A percentile compares a stretch with the other conserved stretches of the same genome.
Conservation (phyloP, 2,329 filamentous ascomycete genomes). For the Stagonosporopsis vannaccii region DNA sequence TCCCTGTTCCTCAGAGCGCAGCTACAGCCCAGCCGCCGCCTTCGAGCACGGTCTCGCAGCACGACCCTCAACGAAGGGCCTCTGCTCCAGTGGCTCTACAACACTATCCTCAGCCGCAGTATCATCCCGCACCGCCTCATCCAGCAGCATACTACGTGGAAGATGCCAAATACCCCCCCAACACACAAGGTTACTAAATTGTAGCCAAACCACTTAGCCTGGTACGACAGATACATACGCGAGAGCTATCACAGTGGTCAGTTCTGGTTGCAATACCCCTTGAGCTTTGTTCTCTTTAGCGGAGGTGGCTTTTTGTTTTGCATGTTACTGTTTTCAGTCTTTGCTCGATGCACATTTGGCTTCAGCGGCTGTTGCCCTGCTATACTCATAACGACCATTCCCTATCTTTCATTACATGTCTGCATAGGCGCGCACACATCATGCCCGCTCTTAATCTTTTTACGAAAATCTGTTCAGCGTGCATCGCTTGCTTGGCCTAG, state of each 20-base stretch:
- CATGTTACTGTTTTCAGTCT: background rate
- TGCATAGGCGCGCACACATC: background rate
- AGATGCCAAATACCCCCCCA: conserved; percentile 37
- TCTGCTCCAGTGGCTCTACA: conserved; percentile 43
- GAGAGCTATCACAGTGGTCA: conserved; percentile 23
- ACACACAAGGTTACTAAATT: conserved; percentile 9
- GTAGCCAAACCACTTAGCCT: background rate
- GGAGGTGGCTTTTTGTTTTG: conserved; percentile 14
- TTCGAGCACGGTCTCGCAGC: conserved; percentile 26
- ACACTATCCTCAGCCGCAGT: conserved; percentile 27
- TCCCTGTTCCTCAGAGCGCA: conserved; percentile 26
- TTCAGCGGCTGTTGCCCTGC: background rate
- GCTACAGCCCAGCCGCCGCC: conserved; percentile 25
- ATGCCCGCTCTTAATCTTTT: background rate
- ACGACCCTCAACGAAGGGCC: conserved; percentile 38
- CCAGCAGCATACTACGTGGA: conserved; percentile 40
- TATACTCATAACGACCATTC: conserved; percentile 5
- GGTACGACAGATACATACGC: conserved; percentile 19
- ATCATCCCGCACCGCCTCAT: conserved; percentile 33
- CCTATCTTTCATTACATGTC: background rate
- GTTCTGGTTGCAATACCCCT: conserved; percentile 30
- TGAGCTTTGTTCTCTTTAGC: conserved; percentile 18
- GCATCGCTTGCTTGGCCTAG: conserved; percentile 1
- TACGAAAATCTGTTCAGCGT: conserved; percentile 2
- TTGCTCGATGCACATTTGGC: conserved; percentile 1